These are phyloP conservation scores for Lachnellula hyalina DNA, from an alignment of 2,329 filamentous ascomycete species.

Conservation along the genomic window DNA sequence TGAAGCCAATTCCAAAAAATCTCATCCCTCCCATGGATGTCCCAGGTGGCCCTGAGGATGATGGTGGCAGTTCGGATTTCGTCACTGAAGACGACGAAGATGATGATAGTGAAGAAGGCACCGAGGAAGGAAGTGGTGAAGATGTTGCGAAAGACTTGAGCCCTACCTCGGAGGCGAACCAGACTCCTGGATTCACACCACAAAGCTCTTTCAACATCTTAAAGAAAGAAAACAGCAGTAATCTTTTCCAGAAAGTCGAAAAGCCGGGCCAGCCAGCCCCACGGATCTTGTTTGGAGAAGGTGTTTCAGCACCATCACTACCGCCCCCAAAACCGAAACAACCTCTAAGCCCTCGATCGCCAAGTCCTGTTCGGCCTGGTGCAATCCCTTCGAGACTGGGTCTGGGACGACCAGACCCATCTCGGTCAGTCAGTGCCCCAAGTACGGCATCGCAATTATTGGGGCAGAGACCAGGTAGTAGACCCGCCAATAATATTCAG, in stretches of 20 bases:
- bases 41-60: constrained; percentile 29
- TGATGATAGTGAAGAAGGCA: constrained; percentile 39
- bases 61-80: constrained; percentile 28
- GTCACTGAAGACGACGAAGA: constrained; percentile 32
- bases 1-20: constrained; percentile 19
- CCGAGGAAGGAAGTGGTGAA: constrained; percentile 48
- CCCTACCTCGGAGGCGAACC: constrained; percentile 41
- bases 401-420: constrained; percentile 43
- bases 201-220: constrained; percentile 52
- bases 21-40: constrained; percentile 25
- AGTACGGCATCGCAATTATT: constrained; percentile 53
- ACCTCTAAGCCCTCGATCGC: constrained; percentile 57
- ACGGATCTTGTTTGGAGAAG: constrained; percentile 48
- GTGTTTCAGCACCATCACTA: constrained; percentile 48
- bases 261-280: constrained; percentile 40
- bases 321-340: constrained; percentile 43
- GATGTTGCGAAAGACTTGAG: constrained; percentile 61
- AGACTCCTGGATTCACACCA: constrained; percentile 49
- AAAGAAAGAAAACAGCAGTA: constrained; percentile 33
- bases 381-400: constrained; percentile 48
- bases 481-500: constrained; percentile 34
- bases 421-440: constrained; percentile 56
- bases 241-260: constrained; percentile 40
- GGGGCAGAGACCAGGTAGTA: constrained; percentile 42
- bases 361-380: constrained; percentile 59